Evolutionary conservation across 768 basidiomycete species (phyloP).

Genomic region (Thelephora ganbajun): DNA sequence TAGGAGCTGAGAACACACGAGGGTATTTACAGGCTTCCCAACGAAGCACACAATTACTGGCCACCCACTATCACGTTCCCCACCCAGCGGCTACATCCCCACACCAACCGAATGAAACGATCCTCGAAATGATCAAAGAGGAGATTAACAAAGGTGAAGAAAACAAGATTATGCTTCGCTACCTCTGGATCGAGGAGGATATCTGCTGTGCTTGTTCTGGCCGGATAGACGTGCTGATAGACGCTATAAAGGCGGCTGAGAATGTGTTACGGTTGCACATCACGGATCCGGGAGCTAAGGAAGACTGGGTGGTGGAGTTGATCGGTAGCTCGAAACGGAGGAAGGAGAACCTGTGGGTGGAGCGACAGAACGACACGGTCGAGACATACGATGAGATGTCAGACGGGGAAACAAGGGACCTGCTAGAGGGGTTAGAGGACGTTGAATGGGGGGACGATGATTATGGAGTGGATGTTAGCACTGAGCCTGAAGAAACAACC

Average conservation of each 20-base stretch:
- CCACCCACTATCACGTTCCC: conserved; percentile 32
- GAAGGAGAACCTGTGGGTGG: conserved; percentile 10
- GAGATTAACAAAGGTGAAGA: conserved; percentile 44
- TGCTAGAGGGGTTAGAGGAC: no score
- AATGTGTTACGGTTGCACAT: background rate
- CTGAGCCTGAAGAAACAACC: no score
- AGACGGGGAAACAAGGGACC: no score
- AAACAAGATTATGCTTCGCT: conserved; percentile 27
- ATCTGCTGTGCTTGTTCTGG: conserved; percentile 41
- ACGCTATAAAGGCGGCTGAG: conserved; percentile 25
- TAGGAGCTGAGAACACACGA: conserved; percentile 15
- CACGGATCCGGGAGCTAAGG: conserved; percentile 3
- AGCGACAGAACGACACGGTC: conserved; percentile 6
- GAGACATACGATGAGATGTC: background rate
- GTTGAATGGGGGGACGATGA: no score
- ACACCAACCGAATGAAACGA: conserved; percentile 23
- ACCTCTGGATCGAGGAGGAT: conserved; percentile 31
- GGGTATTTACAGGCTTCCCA: conserved; percentile 1
- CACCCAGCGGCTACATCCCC: conserved; percentile 35
- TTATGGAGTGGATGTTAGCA: no score
- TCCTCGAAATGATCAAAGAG: conserved; percentile 32
- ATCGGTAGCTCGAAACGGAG: conserved; percentile 10
- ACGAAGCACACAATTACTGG: conserved; percentile 32
- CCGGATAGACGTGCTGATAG: conserved; percentile 40
- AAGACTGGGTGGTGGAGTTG: conserved; percentile 20